Conservation (phyloP, 139 green algal species). For the Micromonas commoda region DNA sequence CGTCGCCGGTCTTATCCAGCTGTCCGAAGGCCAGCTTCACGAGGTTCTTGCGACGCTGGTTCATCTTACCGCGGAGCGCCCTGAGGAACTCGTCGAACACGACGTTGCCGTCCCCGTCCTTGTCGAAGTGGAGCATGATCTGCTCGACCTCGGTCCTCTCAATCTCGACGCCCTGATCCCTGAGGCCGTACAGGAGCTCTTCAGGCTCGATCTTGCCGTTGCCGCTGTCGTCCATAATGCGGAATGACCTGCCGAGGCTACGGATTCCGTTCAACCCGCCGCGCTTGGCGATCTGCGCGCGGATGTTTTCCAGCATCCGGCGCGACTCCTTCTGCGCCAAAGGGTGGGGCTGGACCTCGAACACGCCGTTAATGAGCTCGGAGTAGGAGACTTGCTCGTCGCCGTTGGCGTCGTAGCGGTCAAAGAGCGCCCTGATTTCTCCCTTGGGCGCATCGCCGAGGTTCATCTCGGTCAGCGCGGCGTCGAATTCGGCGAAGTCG, state of each 20-base stretch:
- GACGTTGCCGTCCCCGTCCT: slow-evolving; percentile 43
- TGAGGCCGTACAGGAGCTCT: not conserved
- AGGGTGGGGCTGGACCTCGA: not conserved
- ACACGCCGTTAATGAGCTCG: not conserved
- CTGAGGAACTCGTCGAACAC: slow-evolving; percentile 49
- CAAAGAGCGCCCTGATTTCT: not conserved
- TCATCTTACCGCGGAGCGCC: slow-evolving; percentile 44
- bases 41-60: slow-evolving; percentile 40
- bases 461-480: not conserved
- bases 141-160: slow-evolving; percentile 33
- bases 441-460: not conserved
- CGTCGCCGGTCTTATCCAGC: slow-evolving; percentile 43
- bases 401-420: not conserved
- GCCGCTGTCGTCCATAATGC: slow-evolving; percentile 3
- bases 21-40: slow-evolving; percentile 44
- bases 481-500: not conserved
- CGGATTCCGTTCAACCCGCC: not conserved
- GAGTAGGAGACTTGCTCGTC: not conserved
- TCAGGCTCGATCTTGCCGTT: not conserved
- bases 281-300: not conserved
- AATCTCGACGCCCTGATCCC: not conserved
- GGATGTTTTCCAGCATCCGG: not conserved
- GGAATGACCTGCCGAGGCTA: not conserved
- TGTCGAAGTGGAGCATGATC: slow-evolving; percentile 45
- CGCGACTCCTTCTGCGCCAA: not conserved